Evolutionary conservation across 2,329 filamentous ascomycete genomes (phyloP), one percentile per base, ranked within the genome.

Genomic region (Xenosphaeropsis pyriputrescens): DNA sequence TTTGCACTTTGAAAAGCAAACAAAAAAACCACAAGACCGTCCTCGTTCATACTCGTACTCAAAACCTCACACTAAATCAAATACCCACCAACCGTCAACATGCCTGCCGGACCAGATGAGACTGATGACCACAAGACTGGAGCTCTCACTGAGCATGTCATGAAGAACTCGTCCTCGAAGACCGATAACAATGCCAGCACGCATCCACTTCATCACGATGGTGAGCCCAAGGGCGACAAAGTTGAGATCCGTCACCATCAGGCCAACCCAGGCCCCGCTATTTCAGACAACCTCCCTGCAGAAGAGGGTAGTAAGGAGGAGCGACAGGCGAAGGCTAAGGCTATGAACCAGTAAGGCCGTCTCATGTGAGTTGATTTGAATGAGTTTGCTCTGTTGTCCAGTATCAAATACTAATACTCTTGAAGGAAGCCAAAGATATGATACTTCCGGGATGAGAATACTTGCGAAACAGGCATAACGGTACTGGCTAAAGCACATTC

Each of bases 271-370:
- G 75, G 75, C 26, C 75, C 75, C 13, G 48, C 75, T 18, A 61
- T 69, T 14, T 57, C 72, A 44, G 62, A 67, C 42, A 66, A 75
- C 59, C 65, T 65, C 13, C 57, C 58, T 26, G 53, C 68, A 36
- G 54, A 69, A 54, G 72, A 78, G 59, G 75, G 72, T 13, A 73
- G 69, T 41, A 80, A 79, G 58, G 78, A 81, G 54, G 79, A 85
- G 50, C 70, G 79, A 38, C 62, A 68, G 50, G 74, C 69, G 11
- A 76, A 72, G 55, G 75, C 74, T 43, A 62, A 75, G 54, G 72
- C 72, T 50, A 49, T 85, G 56, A 84, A 84, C 64, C 74, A 79
- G 50, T 61, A 54, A 47, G 43, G 22, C 37, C 38, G 12, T 26
- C 22, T 26, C 8, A 6, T 26, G 22, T 26, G 22, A 26, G 22